A percentile compares a stretch with the other conserved stretches of the same genome.
Evolutionary conservation across 1,284 basidiomycete species (phyloP).

Genomic region (Schizophyllum amplum): DNA sequence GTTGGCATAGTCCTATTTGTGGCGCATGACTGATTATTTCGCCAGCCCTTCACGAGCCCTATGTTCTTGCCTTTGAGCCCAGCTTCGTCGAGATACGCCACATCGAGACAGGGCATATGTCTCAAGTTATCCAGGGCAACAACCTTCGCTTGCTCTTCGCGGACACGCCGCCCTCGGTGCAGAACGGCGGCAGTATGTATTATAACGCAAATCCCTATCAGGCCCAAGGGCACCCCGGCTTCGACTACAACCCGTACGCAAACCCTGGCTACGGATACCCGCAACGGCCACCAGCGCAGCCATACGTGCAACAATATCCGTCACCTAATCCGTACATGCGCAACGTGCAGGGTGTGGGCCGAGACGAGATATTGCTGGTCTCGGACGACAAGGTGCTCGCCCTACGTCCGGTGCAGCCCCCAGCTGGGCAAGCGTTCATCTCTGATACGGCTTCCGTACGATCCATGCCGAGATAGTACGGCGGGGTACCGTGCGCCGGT

Average conservation of each 20-base stretch:
- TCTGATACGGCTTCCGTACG: conserved; percentile 35
- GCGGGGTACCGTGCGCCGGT: background rate
- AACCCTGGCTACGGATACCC: conserved; percentile 22
- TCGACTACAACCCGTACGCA: conserved; percentile 7
- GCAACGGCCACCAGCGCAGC: conserved; percentile 18
- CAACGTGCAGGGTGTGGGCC: conserved; percentile 40
- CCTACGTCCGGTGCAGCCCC: conserved; percentile 36
- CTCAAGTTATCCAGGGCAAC: conserved; percentile 93
- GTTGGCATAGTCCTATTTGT: conserved; percentile 19
- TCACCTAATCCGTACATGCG: conserved; percentile 15
- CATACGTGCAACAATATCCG: conserved; percentile 31
- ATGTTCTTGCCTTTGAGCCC: conserved; percentile 94
- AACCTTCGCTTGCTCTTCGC: conserved; percentile 88
- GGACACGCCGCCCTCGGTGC: conserved; percentile 86
- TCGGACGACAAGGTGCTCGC: conserved; percentile 74
- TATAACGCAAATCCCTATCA: conserved; percentile 31
- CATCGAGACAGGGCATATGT: conserved; percentile 86
- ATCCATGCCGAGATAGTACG: conserved; percentile 28
- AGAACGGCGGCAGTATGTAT: conserved; percentile 29
- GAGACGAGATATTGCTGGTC: conserved; percentile 75
- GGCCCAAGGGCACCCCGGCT: conserved; percentile 14
- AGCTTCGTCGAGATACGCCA: conserved; percentile 96
- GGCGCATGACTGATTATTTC: conserved; percentile 1
- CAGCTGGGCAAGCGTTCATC: conserved; percentile 25
- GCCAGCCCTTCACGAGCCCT: conserved; percentile 91